A percentile compares a stretch with the other conserved stretches of the same genome.
Conservation (phyloP, 208 protist species). For the Naegleria fowleri region DNA sequence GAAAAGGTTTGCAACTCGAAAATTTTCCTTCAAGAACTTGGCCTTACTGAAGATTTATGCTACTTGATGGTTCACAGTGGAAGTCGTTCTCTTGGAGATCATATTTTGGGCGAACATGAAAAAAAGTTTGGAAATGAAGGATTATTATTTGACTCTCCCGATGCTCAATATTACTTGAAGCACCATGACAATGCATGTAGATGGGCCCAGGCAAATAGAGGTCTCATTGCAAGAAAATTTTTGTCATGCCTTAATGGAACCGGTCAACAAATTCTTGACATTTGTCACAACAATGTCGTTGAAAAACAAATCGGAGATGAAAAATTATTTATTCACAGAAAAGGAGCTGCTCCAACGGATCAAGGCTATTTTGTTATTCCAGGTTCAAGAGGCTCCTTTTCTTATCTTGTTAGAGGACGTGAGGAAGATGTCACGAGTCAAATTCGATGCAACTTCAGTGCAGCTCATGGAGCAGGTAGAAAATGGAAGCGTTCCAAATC, state of each 20-base stretch:
- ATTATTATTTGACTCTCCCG: neutral
- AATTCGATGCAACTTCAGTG: neutral
- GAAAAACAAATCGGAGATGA: neutral
- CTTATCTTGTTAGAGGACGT: neutral
- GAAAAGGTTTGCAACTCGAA: neutral
- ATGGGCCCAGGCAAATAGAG: neutral
- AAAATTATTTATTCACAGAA: conserved; percentile 6
- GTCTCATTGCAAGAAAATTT: neutral
- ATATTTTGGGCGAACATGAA: neutral
- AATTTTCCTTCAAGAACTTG: neutral
- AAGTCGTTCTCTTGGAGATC: neutral
- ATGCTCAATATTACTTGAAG: neutral
- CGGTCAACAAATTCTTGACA: neutral
- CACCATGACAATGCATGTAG: conserved; percentile 5
- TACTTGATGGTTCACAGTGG: conserved; percentile 26
- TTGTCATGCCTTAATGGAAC: neutral
- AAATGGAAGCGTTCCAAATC: conserved; percentile 15
- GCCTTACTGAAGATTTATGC: neutral
- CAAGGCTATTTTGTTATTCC: neutral
- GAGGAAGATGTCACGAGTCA: neutral
- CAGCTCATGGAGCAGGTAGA: conserved; percentile 9
- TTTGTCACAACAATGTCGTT: conserved; percentile 25
- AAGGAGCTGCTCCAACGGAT: conserved; percentile 15
- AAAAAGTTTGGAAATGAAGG: neutral
- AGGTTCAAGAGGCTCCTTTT: neutral